phyloP scores from a whole-genome alignment of 371 early-diverging fungal species.

The Mucor lusitanicus region DNA sequence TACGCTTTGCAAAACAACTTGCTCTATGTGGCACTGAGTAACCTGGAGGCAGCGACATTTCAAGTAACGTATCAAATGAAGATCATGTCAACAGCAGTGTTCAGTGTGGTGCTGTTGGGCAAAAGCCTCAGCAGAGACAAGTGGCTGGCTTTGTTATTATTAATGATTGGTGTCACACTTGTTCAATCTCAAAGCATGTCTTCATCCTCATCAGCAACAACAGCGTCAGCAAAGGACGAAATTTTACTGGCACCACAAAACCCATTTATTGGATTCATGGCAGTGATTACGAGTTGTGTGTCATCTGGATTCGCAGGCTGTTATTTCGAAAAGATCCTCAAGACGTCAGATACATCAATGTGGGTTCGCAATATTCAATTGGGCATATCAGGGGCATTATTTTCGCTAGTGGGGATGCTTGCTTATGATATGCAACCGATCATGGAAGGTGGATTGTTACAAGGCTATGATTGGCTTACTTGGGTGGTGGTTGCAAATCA shows the following conservation, averaged over 20 bases:
- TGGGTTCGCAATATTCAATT: slow-evolving; percentile 85
- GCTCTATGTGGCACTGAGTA: slow-evolving; percentile 84
- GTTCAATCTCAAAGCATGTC: slow-evolving; percentile 73
- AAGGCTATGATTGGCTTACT: slow-evolving; percentile 75
- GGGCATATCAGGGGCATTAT: slow-evolving; percentile 60
- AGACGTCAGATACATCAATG: slow-evolving; percentile 67
- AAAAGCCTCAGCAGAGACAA: slow-evolving; percentile 63
- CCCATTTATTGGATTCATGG: slow-evolving; percentile 61
- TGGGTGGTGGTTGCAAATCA: slow-evolving; percentile 77
- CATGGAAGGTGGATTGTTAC: slow-evolving; percentile 69
- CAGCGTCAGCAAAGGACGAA: slow-evolving; percentile 20
- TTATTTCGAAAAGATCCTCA: slow-evolving; percentile 74
- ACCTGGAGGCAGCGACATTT: slow-evolving; percentile 92
- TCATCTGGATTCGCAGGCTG: slow-evolving; percentile 75
- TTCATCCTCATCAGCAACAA: slow-evolving; percentile 7
- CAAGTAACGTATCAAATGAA: slow-evolving; percentile 97
- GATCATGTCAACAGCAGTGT: slow-evolving; percentile 93
- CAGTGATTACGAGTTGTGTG: slow-evolving; percentile 65
- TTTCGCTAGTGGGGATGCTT: slow-evolving; percentile 65
- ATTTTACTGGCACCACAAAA: slow-evolving; percentile 36
- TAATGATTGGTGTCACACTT: slow-evolving; percentile 88
- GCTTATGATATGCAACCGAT: slow-evolving; percentile 66
- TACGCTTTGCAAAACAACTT: slow-evolving; percentile 95
- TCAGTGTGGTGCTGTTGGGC: slow-evolving; percentile 79
- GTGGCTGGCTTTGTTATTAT: slow-evolving; percentile 82